These are phyloP conservation scores for Exophiala lecanii-corni DNA, from an alignment of 2,329 filamentous ascomycete species.

Conservation along the genomic window DNA sequence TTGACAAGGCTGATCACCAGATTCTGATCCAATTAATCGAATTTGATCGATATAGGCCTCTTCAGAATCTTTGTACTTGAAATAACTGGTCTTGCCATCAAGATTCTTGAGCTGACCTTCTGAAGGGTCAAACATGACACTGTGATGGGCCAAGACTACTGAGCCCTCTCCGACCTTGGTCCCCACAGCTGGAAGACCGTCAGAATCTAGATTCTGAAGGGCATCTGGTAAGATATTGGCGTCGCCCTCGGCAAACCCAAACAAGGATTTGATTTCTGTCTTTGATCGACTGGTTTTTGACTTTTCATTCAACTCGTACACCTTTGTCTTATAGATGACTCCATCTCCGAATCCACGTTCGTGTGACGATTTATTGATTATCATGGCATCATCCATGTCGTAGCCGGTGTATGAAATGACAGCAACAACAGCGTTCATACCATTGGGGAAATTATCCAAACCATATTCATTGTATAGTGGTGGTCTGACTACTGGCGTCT, in stretches of 20 bases:
- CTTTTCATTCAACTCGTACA: constrained; percentile 74
- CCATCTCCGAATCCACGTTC: constrained; percentile 94
- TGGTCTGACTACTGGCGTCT: constrained; percentile 87
- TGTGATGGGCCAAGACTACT: constrained; percentile 83
- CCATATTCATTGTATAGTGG: constrained; percentile 95
- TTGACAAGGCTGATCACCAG: constrained; percentile 76
- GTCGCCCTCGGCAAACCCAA: constrained; percentile 69
- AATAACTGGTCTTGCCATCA: constrained; percentile 78
- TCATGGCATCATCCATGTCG: constrained; percentile 99
- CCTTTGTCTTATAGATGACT: constrained; percentile 96
- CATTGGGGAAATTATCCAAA: constrained; percentile 96
- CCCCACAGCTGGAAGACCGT: constrained; percentile 80
- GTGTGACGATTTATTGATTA: constrained; percentile 94
- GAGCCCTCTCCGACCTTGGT: constrained; percentile 74
- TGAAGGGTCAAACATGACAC: constrained; percentile 67
- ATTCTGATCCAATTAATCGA: constrained; percentile 80
- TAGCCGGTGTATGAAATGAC: constrained; percentile 99
- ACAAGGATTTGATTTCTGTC: constrained; percentile 72
- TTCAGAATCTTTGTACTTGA: constrained; percentile 93
- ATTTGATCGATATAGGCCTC: constrained; percentile 88
- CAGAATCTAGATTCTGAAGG: constrained; percentile 72
- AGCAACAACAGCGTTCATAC: constrained; percentile 89
- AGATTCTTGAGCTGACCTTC: constrained; percentile 76
- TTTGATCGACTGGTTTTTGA: constrained; percentile 61
- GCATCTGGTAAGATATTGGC: constrained; percentile 59